Base-by-base conservation (phyloP, 2,329 filamentous ascomycete species). In the Alternaria sp. region DNA sequence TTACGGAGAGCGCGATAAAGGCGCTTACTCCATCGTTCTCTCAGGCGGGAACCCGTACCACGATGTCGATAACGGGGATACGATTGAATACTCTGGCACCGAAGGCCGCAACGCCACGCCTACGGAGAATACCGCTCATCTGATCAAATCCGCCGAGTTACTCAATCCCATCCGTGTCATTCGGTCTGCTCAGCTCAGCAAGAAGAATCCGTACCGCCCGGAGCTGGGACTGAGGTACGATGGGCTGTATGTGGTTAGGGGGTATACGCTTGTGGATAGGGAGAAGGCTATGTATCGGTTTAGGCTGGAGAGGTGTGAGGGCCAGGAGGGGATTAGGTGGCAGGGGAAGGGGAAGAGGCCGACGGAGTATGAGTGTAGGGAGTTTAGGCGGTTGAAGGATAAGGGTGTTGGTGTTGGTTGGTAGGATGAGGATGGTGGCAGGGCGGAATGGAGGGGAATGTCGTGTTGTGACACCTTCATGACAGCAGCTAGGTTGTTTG, bases 1-100 rank as follows among this genome's bases (percentile, higher is more conserved):
- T 36, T 81, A 75, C 19, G 87, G 87, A 4, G 78, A 78, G 6
- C 70, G 66, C 1, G 70, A 70, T 0, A 49, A 76, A 1, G 88
- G 88, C 1, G 85, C 86, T 0, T 86, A 81, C 51, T 88, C 85
- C 0, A 83, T 89, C 36, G 83, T 90, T 0, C 76, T 90, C 8
- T 84, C 85, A 0, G 79, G 81, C 0, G 80, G 80, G 2, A 3
- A 26, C 7, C 73, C 79, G 0, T 87, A 87, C 68, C 74, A 80
- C 0, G 84, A 89, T 63, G 71, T 75, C 7, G 87, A 89, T 69
- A 52, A 82, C 13, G 85, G 86, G 1, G 76, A 87, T 17, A 68
- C 68, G 0, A 81, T 89, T 6, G 74, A 80, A 46, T 88, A 89
- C 73, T 84, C 81, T 59, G 86, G 86, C 10, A 88, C 86, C 0